Conservation (phyloP, 176 grass and related monocot genomes). For the Cenchrus americanus region DNA sequence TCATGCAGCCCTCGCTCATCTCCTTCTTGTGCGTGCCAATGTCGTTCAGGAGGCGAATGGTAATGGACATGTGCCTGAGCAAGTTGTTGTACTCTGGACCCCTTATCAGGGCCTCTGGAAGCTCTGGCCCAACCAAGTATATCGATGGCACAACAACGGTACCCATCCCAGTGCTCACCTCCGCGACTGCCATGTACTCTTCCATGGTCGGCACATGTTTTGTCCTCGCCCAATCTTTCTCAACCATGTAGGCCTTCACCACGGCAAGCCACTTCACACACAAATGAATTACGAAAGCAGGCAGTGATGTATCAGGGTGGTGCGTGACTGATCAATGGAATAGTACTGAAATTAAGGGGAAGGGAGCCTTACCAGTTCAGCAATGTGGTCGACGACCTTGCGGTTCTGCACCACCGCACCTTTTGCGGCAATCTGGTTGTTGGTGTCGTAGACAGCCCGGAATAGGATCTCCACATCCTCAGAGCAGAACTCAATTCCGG, state of each 20-base stretch:
- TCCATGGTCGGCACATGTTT: not conserved
- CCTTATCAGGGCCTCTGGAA: not conserved
- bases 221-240: not conserved
- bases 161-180: not conserved
- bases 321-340: no score
- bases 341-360: not conserved
- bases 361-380: not conserved
- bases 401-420: not conserved
- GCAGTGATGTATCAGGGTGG: no score
- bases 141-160: not conserved
- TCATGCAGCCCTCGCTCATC: not conserved
- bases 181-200: slow-evolving; percentile 2
- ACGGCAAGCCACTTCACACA: not conserved
- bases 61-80: no score
- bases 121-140: not conserved
- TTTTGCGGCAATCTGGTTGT: not conserved
- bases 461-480: slow-evolving; percentile 3
- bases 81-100: not conserved
- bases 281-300: no score
- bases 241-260: not conserved
- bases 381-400: not conserved
- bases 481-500: not conserved
- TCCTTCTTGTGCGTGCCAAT: not conserved
- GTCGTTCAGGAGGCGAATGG: not conserved
- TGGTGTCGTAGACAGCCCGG: not conserved